phyloP scores from a whole-genome alignment of 2,329 filamentous ascomycete species.

The Penicillium palitans region DNA sequence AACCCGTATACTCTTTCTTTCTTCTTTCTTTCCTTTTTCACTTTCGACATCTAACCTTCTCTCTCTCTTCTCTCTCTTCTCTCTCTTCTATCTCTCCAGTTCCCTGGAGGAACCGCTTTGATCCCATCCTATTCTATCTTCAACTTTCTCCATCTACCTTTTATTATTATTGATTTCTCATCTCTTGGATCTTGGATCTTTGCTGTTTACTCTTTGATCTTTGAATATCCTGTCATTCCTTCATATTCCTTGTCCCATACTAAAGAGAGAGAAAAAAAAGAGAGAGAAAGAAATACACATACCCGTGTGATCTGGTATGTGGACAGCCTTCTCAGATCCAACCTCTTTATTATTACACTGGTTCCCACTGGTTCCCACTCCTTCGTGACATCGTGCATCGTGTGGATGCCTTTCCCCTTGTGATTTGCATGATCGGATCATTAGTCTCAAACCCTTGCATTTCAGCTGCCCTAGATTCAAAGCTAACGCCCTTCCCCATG shows the following conservation, averaged over 20 bases:
- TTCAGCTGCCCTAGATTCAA: slow-evolving; percentile 10
- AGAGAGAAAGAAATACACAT: not conserved
- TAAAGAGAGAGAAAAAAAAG: too few species aligned
- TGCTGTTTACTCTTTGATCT: not conserved
- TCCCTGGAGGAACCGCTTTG: slow-evolving; percentile 45
- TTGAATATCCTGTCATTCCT: not conserved
- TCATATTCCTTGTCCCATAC: not conserved
- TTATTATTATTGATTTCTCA: slow-evolving; percentile 1
- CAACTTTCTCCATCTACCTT: not conserved
- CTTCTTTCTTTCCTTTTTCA: slow-evolving; percentile 2
- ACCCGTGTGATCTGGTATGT: slow-evolving; percentile 8
- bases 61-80: slow-evolving; percentile 12
- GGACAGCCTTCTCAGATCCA: not conserved
- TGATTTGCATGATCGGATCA: slow-evolving; percentile 26
- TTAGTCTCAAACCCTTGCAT: slow-evolving; percentile 32
- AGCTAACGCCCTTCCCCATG: slow-evolving; percentile 15
- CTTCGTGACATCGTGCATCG: slow-evolving; percentile 9
- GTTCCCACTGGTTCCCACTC: not conserved
- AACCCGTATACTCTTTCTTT: slow-evolving; percentile 3
- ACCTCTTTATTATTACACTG: not conserved
- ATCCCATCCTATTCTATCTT: slow-evolving; percentile 9
- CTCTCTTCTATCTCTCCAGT: slow-evolving; percentile 18
- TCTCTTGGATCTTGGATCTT: not conserved
- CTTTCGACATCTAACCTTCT: slow-evolving; percentile 2
- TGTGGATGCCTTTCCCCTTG: slow-evolving; percentile 9